phyloP scores from a whole-genome alignment of 208 protist genomes.

The Leishmania mexicana region DNA sequence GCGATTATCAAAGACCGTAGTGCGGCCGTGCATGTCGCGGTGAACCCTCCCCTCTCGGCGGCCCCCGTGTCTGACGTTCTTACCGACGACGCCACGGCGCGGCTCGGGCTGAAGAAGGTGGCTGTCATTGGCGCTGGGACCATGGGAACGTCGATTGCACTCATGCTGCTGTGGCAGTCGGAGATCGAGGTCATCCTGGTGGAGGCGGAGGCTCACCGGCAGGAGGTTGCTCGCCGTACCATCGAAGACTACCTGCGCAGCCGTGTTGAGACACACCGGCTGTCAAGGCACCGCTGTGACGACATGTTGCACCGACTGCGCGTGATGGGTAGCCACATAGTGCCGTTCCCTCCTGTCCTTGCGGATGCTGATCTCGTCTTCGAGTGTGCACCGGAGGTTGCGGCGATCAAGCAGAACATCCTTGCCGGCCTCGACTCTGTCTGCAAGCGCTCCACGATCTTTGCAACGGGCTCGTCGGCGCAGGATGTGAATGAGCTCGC shows the following conservation, averaged over 20 bases:
- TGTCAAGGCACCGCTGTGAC: constrained; percentile 31
- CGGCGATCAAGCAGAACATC: constrained; percentile 71
- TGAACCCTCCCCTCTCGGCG: not conserved
- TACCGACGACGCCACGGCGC: not conserved
- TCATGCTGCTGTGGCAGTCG: constrained; percentile 55
- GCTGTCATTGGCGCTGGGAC: constrained; percentile 85
- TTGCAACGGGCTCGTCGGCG: constrained; percentile 71
- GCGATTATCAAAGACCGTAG: not conserved
- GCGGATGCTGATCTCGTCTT: constrained; percentile 65
- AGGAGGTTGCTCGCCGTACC: constrained; percentile 15
- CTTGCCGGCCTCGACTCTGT: constrained; percentile 70
- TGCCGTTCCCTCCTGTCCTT: constrained; percentile 39
- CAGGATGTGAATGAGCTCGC: constrained; percentile 73
- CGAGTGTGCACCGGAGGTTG: constrained; percentile 74
- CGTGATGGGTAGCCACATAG: constrained; percentile 33
- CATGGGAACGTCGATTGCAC: constrained; percentile 78
- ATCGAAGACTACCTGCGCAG: constrained; percentile 38
- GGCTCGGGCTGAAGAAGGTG: constrained; percentile 32
- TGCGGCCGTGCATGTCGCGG: not conserved
- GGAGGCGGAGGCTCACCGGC: constrained; percentile 56
- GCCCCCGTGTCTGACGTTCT: not conserved
- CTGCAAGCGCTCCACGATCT: constrained; percentile 69
- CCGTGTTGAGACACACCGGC: constrained; percentile 36
- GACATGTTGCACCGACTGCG: constrained; percentile 37
- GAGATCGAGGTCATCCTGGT: constrained; percentile 75